These are phyloP conservation scores for Magnusiomyces ingens DNA, from an alignment of 1,139 yeast genomes.

Conservation along the genomic window DNA sequence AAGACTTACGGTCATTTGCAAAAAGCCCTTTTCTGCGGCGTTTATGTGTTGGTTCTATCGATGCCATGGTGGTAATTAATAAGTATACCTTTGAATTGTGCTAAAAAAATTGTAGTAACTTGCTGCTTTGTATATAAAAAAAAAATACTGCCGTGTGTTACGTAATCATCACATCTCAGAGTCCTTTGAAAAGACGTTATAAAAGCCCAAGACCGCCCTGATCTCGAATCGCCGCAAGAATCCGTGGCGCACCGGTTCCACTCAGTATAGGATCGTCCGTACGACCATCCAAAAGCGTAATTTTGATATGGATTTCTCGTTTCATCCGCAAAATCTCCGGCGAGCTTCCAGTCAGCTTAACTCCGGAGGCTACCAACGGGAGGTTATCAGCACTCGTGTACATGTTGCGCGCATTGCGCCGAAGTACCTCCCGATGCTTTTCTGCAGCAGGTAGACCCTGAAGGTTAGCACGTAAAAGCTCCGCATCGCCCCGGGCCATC, in stretches of 20 bases:
- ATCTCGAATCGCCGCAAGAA: not conserved
- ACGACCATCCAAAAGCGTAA: not conserved
- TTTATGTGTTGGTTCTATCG: conserved; percentile 11
- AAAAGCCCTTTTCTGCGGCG: conserved; percentile 14
- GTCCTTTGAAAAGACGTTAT: not conserved
- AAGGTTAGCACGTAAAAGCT: conserved; percentile 21
- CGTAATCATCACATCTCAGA: too few species aligned
- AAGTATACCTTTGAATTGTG: too few species aligned
- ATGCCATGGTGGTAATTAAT: conserved; percentile 1
- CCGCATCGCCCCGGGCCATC: conserved; percentile 26
- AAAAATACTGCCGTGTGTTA: too few species aligned
- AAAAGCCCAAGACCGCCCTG: conserved; percentile 1
- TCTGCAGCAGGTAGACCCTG: conserved; percentile 19
- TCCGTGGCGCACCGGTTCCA: not conserved
- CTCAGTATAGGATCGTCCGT: conserved; percentile 14
- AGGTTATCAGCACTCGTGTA: conserved; percentile 21
- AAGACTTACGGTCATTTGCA: conserved; percentile 8
- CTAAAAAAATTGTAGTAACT: too few species aligned
- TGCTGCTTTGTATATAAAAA: too few species aligned
- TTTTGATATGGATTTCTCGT: not conserved
- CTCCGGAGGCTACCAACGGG: conserved; percentile 1
- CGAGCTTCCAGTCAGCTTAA: not conserved
- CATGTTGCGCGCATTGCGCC: conserved; percentile 22
- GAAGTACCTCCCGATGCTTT: conserved; percentile 20
- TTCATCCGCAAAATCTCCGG: conserved; percentile 2